These are phyloP conservation scores for Phytomonas sp. DNA, from an alignment of 208 protist species.

Conservation along the genomic window DNA sequence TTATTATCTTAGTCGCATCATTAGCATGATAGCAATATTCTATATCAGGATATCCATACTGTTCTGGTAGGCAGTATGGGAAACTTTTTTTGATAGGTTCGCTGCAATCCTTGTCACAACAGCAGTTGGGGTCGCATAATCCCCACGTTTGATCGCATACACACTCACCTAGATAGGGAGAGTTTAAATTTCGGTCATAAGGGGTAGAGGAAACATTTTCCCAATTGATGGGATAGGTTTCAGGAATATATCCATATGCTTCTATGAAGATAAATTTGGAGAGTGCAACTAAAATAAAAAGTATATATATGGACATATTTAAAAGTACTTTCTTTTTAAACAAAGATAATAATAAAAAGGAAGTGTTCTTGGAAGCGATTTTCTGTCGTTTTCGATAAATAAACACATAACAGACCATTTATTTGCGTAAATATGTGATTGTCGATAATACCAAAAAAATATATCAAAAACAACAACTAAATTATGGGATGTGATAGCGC, in stretches of 20 bases:
- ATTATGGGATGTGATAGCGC: conserved; percentile 12
- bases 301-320: background rate
- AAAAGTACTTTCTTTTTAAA: background rate
- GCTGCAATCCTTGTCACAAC: conserved; percentile 64
- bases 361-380: background rate
- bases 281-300: conserved; percentile 2
- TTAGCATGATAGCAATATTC: conserved; percentile 45
- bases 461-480: conserved; percentile 15
- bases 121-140: conserved; percentile 69
- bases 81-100: conserved; percentile 24
- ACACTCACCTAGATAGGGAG: conserved; percentile 65
- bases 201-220: conserved; percentile 22
- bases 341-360: background rate
- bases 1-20: conserved; percentile 20
- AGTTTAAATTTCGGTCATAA: conserved; percentile 43
- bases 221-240: conserved; percentile 28
- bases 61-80: conserved; percentile 45
- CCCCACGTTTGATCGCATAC: conserved; percentile 63
- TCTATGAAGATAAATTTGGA: background rate
- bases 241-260: background rate
- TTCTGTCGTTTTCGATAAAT: background rate
- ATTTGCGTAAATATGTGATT: conserved; percentile 1
- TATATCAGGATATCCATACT: conserved; percentile 31
- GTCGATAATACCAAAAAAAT: conserved; percentile 10
- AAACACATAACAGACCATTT: background rate